These are phyloP conservation scores for Candida labiduridarum DNA, from an alignment of 1,139 yeast genomes.

Conservation along the genomic window DNA sequence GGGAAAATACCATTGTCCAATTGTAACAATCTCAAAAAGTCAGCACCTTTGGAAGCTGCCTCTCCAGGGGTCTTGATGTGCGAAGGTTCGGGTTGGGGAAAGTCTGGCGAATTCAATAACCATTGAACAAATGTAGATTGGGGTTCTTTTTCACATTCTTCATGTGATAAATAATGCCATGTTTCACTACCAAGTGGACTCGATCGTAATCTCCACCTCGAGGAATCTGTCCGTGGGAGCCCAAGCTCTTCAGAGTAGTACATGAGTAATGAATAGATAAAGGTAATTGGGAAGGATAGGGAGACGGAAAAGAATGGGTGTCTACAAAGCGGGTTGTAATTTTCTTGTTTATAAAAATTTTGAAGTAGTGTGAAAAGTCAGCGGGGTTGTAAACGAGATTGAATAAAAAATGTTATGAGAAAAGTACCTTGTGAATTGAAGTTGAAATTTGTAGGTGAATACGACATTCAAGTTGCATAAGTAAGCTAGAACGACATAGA, in stretches of 20 bases:
- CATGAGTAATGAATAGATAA: slow-evolving; percentile 18
- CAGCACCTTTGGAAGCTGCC: slow-evolving; percentile 75
- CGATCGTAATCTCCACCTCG: slow-evolving; percentile 74
- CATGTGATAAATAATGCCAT: slow-evolving; percentile 68
- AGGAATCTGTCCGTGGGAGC: slow-evolving; percentile 66
- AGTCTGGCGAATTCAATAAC: slow-evolving; percentile 48
- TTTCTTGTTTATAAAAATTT: no score
- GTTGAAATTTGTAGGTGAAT: background rate
- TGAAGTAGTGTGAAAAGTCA: no score
- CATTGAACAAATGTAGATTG: slow-evolving; percentile 65
- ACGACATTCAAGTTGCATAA: background rate
- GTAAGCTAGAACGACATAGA: background rate
- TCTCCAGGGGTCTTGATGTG: slow-evolving; percentile 50
- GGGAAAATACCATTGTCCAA: slow-evolving; percentile 81
- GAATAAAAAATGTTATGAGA: no score
- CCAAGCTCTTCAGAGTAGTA: slow-evolving; percentile 66
- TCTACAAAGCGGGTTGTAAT: background rate
- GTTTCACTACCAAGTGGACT: slow-evolving; percentile 75
- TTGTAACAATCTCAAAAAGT: slow-evolving; percentile 68
- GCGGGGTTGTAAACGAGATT: no score
- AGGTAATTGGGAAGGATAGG: background rate
- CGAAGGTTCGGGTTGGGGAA: slow-evolving; percentile 42
- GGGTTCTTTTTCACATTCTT: slow-evolving; percentile 38
- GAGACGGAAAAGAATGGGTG: background rate
- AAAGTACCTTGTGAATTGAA: no score